Evolutionary conservation across 768 basidiomycete species (phyloP).

Genomic region (Boletus sensibilis): DNA sequence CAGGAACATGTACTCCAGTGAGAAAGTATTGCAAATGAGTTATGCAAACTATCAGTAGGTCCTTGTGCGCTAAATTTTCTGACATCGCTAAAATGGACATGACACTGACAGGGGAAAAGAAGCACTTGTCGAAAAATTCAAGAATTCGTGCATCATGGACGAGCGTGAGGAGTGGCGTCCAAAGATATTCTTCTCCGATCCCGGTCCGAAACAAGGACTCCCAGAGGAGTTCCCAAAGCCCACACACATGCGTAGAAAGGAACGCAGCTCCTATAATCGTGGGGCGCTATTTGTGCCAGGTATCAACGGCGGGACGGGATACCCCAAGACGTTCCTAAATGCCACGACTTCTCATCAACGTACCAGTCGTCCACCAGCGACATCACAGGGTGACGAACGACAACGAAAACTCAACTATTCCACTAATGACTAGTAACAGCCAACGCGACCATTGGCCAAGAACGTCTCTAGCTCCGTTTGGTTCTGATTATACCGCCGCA

Average conservation of each 20-base stretch:
- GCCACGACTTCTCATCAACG: constrained; percentile 20
- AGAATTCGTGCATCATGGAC: constrained; percentile 89
- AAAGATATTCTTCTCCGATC: constrained; percentile 75
- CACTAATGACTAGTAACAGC: constrained; percentile 6
- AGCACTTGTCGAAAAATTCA: constrained; percentile 88
- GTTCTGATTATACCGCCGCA: constrained; percentile 10
- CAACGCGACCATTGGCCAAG: neutral
- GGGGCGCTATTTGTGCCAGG: constrained; percentile 67
- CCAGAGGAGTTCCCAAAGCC: constrained; percentile 81
- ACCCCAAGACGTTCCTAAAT: constrained; percentile 31
- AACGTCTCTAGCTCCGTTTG: neutral
- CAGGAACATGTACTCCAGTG: constrained; percentile 91
- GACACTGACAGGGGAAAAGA: constrained; percentile 69
- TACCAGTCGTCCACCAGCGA: constrained; percentile 11
- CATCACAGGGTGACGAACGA: constrained; percentile 25
- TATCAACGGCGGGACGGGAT: constrained; percentile 22
- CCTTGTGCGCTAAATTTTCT: neutral
- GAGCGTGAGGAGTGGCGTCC: constrained; percentile 81
- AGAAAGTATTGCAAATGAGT: constrained; percentile 88
- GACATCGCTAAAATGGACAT: constrained; percentile 8
- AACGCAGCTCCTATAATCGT: constrained; percentile 77
- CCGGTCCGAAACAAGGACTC: constrained; percentile 68
- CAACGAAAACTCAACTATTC: constrained; percentile 23
- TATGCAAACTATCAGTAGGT: constrained; percentile 91
- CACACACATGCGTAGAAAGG: constrained; percentile 77